These are phyloP conservation scores for Fraxinus cuspidata DNA, from an alignment of 257 asterid genomes.

Conservation along the genomic window DNA sequence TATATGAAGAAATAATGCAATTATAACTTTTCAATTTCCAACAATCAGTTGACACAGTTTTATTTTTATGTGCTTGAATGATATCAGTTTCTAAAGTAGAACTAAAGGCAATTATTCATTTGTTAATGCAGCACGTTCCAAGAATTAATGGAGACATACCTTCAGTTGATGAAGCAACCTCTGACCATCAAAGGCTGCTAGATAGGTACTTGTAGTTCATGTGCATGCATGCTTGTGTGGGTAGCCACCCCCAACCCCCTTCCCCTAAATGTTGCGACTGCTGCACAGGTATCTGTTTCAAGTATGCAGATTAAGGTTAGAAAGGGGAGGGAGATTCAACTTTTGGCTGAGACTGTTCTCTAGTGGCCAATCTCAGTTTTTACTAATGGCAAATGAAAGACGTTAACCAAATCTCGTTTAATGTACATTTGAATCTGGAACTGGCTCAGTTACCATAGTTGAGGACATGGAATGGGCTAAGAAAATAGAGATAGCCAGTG, in stretches of 20 bases:
- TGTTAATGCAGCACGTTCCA: constrained; percentile 78
- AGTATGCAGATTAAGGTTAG: not conserved
- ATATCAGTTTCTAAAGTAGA: not conserved
- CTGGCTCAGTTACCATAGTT: constrained; percentile 13
- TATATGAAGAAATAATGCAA: not conserved
- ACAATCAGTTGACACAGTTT: not conserved
- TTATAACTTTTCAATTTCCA: not conserved
- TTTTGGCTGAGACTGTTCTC: constrained; percentile 1
- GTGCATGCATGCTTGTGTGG: not conserved
- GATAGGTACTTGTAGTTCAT: constrained; percentile 57
- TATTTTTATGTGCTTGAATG: not conserved
- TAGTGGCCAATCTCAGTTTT: constrained; percentile 2
- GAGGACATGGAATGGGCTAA: constrained; percentile 6
- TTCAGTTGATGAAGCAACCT: constrained; percentile 86
- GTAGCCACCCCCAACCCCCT: not conserved
- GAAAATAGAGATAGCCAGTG: not conserved
- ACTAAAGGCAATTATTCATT: constrained; percentile 5
- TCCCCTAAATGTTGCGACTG: not conserved
- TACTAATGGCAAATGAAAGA: constrained; percentile 1
- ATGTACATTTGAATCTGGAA: not conserved
- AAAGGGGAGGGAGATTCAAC: not conserved
- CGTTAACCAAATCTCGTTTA: constrained; percentile 8
- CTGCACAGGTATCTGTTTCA: not conserved
- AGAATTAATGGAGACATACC: constrained; percentile 95
- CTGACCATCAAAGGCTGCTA: constrained; percentile 95